Base-by-base conservation (phyloP, 2,329 filamentous ascomycete species). In the Fusarium brevicatenulatum region DNA sequence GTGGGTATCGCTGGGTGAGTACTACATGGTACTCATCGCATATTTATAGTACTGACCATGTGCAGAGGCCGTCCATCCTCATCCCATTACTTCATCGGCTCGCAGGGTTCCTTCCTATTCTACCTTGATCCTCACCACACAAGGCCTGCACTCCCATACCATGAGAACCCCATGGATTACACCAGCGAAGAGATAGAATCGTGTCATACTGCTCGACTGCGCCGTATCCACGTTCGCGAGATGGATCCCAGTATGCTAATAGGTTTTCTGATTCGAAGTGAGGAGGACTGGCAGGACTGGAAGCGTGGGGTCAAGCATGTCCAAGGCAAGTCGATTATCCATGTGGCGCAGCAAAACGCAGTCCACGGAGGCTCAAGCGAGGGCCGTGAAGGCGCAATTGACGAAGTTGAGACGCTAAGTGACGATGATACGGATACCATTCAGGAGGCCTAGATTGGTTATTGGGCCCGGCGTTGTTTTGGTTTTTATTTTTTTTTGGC, bases 181-280 rank as follows among this genome's bases (percentile, higher is more conserved):
- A 90, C 90, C 0, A 78, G 85, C 12, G 92, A 93, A 75, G 95
- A 98, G 66, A 81, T 97, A 21, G 89, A 92, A 62, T 92, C 92
- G 2, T 98, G 94, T 78, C 95, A 99, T 80, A 98, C 95, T 1
- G 89, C 93, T 56, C 91, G 95, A 53, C 84, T 99, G 23, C 91
- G 95, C 42, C 89, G 93, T 63, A 87, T 99, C 36, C 92, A 96
- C 75, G 88, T 99, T 54, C 91, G 91, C 66, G 95, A 98, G 79
- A 96, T 99, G 93, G 96, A 99, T 78, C 96, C 96, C 0, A 98
- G 95, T 78, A 99, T 99, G 96, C 85, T 99, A 46, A 93, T 99
- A 73, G 95, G 94, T 9, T 98, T 98, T 78, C 84, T 99, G 40
- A 95, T 99, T 70, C 89, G 88, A 44, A 90, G 93, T 65, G 91